Conservation (phyloP, 75 land plant species). For the Azolla pinnata region DNA sequence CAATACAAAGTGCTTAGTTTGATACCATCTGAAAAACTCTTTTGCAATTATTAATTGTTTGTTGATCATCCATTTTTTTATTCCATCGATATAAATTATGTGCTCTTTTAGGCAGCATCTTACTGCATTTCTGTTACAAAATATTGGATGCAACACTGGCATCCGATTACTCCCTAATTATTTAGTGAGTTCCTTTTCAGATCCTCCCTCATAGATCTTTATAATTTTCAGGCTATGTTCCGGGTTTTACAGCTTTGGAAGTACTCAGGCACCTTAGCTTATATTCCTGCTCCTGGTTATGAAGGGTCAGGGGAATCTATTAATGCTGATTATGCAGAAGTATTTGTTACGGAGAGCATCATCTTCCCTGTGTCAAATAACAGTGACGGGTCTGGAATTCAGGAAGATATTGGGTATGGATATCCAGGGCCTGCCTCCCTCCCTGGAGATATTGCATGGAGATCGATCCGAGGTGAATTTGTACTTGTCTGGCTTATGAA, state of each 20-base stretch:
- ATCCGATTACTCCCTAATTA: too few species aligned
- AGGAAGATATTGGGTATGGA: conserved; percentile 9
- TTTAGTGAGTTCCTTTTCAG: too few species aligned
- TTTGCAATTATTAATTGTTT: too few species aligned
- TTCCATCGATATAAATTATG: too few species aligned
- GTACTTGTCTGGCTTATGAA: conserved; percentile 76
- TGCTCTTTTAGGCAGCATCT: too few species aligned
- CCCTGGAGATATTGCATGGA: conserved; percentile 45
- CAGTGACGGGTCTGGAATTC: background rate
- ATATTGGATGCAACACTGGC: too few species aligned
- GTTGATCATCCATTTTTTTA: too few species aligned
- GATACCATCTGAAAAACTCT: too few species aligned
- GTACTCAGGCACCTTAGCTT: conserved; percentile 55
- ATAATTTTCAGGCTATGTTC: conserved; percentile 47
- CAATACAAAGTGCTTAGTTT: too few species aligned
- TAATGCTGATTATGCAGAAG: conserved; percentile 12
- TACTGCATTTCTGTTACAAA: too few species aligned
- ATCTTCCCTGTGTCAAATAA: background rate
- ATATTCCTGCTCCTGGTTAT: conserved; percentile 88
- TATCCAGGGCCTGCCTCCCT: conserved; percentile 46
- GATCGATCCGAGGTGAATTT: conserved; percentile 59
- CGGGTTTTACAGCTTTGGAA: conserved; percentile 54
- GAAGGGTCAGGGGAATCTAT: conserved; percentile 54
- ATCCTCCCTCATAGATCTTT: too few species aligned
- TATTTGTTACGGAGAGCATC: background rate